Evolutionary conservation across 2,329 filamentous ascomycete genomes (phyloP).

Genomic region (Gremmenia infestans): DNA sequence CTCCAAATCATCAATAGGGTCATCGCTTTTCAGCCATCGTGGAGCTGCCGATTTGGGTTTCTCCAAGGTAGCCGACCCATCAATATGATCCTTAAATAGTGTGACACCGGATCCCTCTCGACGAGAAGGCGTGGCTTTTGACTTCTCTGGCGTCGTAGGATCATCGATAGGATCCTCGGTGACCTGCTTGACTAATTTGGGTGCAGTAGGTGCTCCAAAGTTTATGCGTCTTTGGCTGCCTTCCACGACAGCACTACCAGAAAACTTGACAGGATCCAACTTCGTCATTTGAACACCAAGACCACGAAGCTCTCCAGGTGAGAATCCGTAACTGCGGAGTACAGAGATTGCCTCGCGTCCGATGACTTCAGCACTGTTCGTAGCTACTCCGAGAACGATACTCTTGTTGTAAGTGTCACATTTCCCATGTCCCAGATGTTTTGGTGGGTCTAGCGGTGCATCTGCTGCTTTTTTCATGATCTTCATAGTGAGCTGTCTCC

Average conservation of each 20-base stretch:
- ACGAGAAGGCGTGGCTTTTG: conserved; percentile 26
- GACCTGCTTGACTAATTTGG: conserved; percentile 36
- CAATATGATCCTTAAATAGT: conserved; percentile 16
- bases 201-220: conserved; percentile 54
- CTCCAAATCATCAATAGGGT: conserved; percentile 51
- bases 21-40: conserved; percentile 24
- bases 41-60: conserved; percentile 17
- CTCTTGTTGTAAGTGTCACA: conserved; percentile 95
- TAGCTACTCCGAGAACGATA: conserved; percentile 74
- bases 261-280: conserved; percentile 69
- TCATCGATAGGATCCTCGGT: conserved; percentile 46
- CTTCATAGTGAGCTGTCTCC: conserved; percentile 85
- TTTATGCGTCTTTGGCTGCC: conserved; percentile 75
- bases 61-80: conserved; percentile 25
- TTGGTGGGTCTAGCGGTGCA: conserved; percentile 84
- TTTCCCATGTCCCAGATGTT: conserved; percentile 91
- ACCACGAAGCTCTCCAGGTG: conserved; percentile 87
- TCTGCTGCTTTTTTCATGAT: conserved; percentile 85
- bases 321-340: conserved; percentile 74
- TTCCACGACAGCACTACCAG: conserved; percentile 49
- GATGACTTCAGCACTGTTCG: conserved; percentile 65
- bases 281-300: conserved; percentile 92
- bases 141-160: conserved; percentile 35
- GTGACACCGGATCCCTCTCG: conserved; percentile 14
- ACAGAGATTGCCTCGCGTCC: conserved; percentile 82